Base-by-base conservation (phyloP, 2,329 filamentous ascomycete species). In the Penicillium glabrum region DNA sequence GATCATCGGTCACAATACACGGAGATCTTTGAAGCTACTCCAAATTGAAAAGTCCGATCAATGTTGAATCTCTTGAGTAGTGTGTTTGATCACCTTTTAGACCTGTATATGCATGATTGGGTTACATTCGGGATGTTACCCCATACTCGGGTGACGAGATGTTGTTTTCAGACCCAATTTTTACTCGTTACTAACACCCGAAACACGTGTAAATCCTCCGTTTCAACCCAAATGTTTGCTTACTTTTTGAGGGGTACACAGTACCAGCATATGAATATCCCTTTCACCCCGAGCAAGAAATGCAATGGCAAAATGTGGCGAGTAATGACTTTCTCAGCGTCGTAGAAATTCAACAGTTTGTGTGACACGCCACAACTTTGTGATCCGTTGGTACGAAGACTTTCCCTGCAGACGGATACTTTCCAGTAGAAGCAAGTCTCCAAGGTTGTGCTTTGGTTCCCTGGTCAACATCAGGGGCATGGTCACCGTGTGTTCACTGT, bases 111-210 rank as follows among this genome's bases (percentile, higher is more conserved):
- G 35, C 33, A 37, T n/a, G n/a, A 31, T 33, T 61, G 43, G 61
- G 61, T 65, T 65, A 59, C 61, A 65, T 61, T 65, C 63, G 58
- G 61, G 48, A 60, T 51, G 60, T 62, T 62, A 59, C 43, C 37
- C 41, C 52, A 51, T 55, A 24, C 14, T 27, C 53, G 54, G 44
- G 35, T 60, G 60, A 62, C 51, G 27, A 44, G 53, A 24, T 45
- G 13, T 46, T 39, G 53, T 60, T 41, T 53, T 48, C 37, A 52
- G 47, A n/a, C 37, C 13, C 23, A n/a, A 7, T 13, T 13, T 14
- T 27, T n/a, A 27, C 33, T 19, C 10, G 10, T 41, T 50, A 39
- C 14, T 27, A 50, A 37, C 13, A 11, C n/a, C 47, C 23, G 14
- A 50, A 41, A 5, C 33, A 27, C 19, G 21, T 41, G 39, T 41